These are phyloP conservation scores for Ilyonectria mors-panacis DNA, from an alignment of 2,329 filamentous ascomycete species.

Conservation along the genomic window DNA sequence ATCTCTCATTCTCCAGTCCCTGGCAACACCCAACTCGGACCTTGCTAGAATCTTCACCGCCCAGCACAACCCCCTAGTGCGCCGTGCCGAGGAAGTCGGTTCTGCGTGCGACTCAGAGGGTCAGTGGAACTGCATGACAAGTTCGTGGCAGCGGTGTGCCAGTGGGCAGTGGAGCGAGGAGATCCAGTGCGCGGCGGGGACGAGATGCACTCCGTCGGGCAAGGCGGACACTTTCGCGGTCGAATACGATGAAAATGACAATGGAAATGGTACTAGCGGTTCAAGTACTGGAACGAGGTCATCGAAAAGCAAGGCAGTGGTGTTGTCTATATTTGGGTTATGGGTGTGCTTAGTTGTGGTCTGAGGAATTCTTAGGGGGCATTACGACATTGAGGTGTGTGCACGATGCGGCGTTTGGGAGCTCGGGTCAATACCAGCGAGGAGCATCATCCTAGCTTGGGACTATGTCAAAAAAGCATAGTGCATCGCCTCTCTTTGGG, in stretches of 20 bases:
- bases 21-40: constrained; percentile 23
- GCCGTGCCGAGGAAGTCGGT: constrained; percentile 52
- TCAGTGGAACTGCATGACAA: constrained; percentile 69
- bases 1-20: constrained; percentile 16
- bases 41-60: background rate
- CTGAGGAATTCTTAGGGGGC: background rate
- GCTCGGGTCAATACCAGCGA: background rate
- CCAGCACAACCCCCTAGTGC: constrained; percentile 21
- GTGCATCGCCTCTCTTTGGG: background rate
- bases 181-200: constrained; percentile 61
- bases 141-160: constrained; percentile 66
- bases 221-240: constrained; percentile 44
- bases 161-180: constrained; percentile 62
- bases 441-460: background rate
- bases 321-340: constrained; percentile 18
- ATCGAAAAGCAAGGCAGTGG: background rate
- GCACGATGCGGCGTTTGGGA: background rate
- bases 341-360: constrained; percentile 21
- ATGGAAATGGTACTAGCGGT: constrained; percentile 18
- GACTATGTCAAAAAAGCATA: background rate
- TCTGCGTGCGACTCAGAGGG: constrained; percentile 62
- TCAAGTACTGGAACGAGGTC: constrained; percentile 25
- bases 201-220: constrained; percentile 61
- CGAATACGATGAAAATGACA: constrained; percentile 20
- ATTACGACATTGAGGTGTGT: background rate